These are phyloP conservation scores for Hortaea werneckii DNA, from an alignment of 2,329 filamentous ascomycete genomes.

Conservation along the genomic window DNA sequence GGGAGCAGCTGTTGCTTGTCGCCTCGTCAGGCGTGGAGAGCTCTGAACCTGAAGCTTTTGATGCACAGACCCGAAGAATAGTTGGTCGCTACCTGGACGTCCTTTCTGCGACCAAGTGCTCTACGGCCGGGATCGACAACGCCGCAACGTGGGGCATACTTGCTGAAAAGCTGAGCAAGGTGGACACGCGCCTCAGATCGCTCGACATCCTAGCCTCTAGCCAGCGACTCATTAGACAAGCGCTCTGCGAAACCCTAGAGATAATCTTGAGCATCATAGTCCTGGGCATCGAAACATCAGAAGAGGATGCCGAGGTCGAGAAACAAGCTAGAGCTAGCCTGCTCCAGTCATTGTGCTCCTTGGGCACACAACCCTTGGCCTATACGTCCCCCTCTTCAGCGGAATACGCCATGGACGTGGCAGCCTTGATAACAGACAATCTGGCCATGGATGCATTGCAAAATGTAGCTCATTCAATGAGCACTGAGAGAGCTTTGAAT, in stretches of 20 bases:
- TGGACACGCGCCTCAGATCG: slow-evolving; percentile 8
- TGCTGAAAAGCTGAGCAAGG: slow-evolving; percentile 16
- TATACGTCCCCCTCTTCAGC: slow-evolving; percentile 24
- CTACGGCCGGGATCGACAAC: slow-evolving; percentile 7
- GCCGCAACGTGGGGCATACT: slow-evolving; percentile 2
- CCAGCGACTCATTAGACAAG: background rate
- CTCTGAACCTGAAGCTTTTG: background rate
- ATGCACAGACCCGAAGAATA: background rate
- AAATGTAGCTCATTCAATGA: slow-evolving; percentile 13
- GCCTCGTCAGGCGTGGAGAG: slow-evolving; percentile 2
- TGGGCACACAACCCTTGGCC: slow-evolving; percentile 31
- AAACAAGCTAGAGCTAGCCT: slow-evolving; percentile 15
- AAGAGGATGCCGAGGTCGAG: slow-evolving; percentile 20
- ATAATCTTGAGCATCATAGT: slow-evolving; percentile 32
- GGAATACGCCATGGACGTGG: slow-evolving; percentile 36
- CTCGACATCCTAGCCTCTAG: slow-evolving; percentile 2
- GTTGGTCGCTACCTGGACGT: slow-evolving; percentile 16
- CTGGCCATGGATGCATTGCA: slow-evolving; percentile 30
- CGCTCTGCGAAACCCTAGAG: slow-evolving; percentile 4
- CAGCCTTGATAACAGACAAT: slow-evolving; percentile 31
- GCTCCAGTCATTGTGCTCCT: slow-evolving; percentile 25
- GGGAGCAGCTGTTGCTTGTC: slow-evolving; percentile 22
- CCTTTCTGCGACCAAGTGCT: slow-evolving; percentile 16
- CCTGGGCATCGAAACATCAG: slow-evolving; percentile 24
- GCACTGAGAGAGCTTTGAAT: slow-evolving; percentile 16